A percentile compares a stretch with the other conserved stretches of the same genome.
Evolutionary conservation across 2,329 filamentous ascomycete species (phyloP).

Genomic region (Botrytis deweyae): DNA sequence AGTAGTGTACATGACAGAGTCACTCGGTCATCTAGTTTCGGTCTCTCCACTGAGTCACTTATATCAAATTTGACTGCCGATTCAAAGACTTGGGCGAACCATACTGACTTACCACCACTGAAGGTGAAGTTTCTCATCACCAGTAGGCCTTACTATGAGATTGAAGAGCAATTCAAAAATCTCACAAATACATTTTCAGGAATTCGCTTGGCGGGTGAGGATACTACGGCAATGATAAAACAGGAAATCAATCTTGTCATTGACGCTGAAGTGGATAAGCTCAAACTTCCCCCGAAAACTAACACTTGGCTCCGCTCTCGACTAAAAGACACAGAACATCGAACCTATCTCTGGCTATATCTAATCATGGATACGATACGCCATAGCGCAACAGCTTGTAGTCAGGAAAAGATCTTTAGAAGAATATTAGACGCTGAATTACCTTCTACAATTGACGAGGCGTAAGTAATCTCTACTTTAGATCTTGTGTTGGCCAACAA

Average conservation of each 20-base stretch:
- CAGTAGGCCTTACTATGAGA: conserved; percentile 16
- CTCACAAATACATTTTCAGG: neutral
- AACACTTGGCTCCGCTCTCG: neutral
- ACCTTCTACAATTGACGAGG: neutral
- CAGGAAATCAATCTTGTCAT: conserved; percentile 20
- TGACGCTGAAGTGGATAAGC: neutral
- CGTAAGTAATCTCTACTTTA: neutral
- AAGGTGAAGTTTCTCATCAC: conserved; percentile 11
- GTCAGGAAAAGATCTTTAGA: neutral
- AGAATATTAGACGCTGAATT: neutral
- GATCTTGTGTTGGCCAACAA: neutral
- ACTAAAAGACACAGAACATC: neutral
- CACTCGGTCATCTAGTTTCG: neutral
- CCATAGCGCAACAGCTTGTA: neutral
- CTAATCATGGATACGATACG: conserved; percentile 6
- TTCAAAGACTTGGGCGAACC: neutral
- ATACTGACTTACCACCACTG: neutral
- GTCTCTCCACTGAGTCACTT: neutral
- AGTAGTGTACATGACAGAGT: neutral
- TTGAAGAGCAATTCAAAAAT: conserved; percentile 1
- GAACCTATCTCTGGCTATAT: conserved; percentile 19
- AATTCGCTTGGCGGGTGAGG: conserved; percentile 11
- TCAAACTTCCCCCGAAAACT: neutral
- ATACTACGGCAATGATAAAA: neutral
- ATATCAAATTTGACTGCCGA: neutral